A percentile compares a stretch with the other conserved stretches of the same genome.
These are phyloP conservation scores for Candida hispaniensis DNA, from an alignment of 805 yeast genomes.

Conservation along the genomic window DNA sequence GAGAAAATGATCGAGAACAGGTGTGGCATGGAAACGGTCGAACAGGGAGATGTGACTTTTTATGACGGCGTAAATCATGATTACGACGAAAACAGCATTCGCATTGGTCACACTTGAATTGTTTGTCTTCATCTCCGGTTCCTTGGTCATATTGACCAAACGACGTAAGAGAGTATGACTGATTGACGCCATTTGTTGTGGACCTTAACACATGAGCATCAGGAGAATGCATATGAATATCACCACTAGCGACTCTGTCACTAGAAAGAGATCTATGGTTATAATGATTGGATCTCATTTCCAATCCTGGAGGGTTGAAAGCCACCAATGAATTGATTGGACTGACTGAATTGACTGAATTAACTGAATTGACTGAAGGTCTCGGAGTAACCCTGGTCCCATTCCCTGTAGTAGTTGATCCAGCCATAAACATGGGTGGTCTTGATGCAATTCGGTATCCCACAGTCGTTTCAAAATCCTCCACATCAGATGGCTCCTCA, in stretches of 20 bases:
- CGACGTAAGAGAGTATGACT: no score
- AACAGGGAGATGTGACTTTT: slow-evolving; percentile 12
- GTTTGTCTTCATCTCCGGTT: slow-evolving; percentile 9
- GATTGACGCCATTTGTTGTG: no score
- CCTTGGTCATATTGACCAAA: slow-evolving; percentile 3
- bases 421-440: slow-evolving; percentile 11
- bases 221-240: slow-evolving; percentile 7
- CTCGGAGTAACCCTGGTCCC: no score
- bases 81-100: slow-evolving; percentile 13
- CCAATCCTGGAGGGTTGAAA: slow-evolving; percentile 7
- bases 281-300: slow-evolving; percentile 3
- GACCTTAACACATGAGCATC: no score
- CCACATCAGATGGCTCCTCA: slow-evolving; percentile 9
- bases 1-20: slow-evolving; percentile 14
- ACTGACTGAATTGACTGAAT: no score
- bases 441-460: no score
- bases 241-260: slow-evolving; percentile 17
- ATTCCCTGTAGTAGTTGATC: slow-evolving; percentile 1
- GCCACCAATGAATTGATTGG: slow-evolving; percentile 1
- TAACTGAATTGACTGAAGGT: no score
- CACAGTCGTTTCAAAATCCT: slow-evolving; percentile 11
- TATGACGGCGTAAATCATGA: slow-evolving; percentile 12
- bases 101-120: slow-evolving; percentile 17
- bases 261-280: no score
- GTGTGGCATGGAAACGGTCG: slow-evolving; percentile 14